Conservation (phyloP, 441 rosid genomes). For the Flueggea neowawraea region DNA sequence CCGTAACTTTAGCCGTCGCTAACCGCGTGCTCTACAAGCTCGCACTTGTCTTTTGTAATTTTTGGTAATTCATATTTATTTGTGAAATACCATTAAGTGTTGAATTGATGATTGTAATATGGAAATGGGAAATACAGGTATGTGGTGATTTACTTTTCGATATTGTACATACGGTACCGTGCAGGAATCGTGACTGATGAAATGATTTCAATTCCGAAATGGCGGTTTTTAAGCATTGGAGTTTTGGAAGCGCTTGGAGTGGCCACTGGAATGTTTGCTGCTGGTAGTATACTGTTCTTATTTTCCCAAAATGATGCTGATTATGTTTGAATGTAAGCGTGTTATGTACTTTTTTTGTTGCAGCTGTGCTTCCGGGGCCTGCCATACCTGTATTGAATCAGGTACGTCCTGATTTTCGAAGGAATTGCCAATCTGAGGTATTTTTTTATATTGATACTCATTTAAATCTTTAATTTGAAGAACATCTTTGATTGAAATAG, state of each 20-base stretch:
- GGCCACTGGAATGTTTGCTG: conserved; percentile 87
- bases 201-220: conserved; percentile 69
- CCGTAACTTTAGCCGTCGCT: conserved; percentile 55
- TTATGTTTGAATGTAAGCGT: too few relatives aligned
- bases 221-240: conserved; percentile 64
- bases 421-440: too few relatives aligned
- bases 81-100: background rate
- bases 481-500: too few relatives aligned
- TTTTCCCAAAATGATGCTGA: background rate
- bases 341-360: background rate
- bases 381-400: conserved; percentile 78
- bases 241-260: conserved; percentile 74
- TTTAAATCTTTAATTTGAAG: too few relatives aligned
- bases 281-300: conserved; percentile 36
- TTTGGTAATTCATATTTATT: background rate
- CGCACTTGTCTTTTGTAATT: conserved; percentile 49
- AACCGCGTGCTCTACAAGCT: conserved; percentile 95
- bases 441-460: too few relatives aligned
- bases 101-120: too few relatives aligned
- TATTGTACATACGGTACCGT: conserved; percentile 50
- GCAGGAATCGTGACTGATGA: conserved; percentile 68
- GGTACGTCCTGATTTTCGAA: conserved; percentile 24
- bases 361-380: conserved; percentile 97
- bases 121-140: conserved; percentile 32
- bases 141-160: conserved; percentile 64